Conservation (phyloP, 2,329 filamentous ascomycete genomes). For the Penicillium sp. region DNA sequence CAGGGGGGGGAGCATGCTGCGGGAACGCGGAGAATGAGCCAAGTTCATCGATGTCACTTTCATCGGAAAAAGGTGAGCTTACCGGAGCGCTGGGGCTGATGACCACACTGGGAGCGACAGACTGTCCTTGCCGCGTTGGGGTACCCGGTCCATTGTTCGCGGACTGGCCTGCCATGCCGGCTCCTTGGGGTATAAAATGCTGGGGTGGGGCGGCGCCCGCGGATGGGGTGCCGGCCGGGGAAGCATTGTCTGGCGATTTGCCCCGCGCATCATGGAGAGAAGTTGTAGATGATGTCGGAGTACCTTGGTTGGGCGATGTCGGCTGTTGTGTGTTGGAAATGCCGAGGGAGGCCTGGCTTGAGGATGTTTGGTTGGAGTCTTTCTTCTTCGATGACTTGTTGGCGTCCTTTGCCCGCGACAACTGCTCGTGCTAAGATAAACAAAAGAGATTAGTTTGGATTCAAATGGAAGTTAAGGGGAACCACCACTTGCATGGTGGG, state of each 20-base stretch:
- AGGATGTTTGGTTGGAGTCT: conserved; percentile 67
- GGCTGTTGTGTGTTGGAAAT: conserved; percentile 51
- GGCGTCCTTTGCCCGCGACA: conserved; percentile 82
- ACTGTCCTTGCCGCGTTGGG: conserved; percentile 58
- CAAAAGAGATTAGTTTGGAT: conserved; percentile 8
- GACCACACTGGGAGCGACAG: conserved; percentile 78
- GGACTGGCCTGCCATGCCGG: conserved; percentile 33
- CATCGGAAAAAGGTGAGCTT: conserved; percentile 39
- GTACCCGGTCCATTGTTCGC: conserved; percentile 54
- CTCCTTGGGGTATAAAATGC: conserved; percentile 37
- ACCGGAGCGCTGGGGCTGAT: conserved; percentile 93
- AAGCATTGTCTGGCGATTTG: conserved; percentile 57
- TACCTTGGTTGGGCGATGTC: conserved; percentile 59
- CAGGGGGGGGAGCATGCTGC: conserved; percentile 86
- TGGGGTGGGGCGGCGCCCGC: conserved; percentile 32
- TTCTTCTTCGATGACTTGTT: conserved; percentile 74
- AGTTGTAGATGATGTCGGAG: conserved; percentile 84
- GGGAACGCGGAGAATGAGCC: conserved; percentile 8
- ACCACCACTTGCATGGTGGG: conserved; percentile 11
- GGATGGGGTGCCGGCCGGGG: conserved; percentile 27
- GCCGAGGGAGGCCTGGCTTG: conserved; percentile 55
- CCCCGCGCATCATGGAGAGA: conserved; percentile 79
- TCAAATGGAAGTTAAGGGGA: conserved; percentile 3
- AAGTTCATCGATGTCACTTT: not conserved
- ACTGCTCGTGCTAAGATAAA: conserved; percentile 62